Percentiles rank a stretch among this genome's conserved stretches.
Evolutionary conservation across 2,329 filamentous ascomycete species (phyloP).

Genomic region (Xylariaceae sp.): DNA sequence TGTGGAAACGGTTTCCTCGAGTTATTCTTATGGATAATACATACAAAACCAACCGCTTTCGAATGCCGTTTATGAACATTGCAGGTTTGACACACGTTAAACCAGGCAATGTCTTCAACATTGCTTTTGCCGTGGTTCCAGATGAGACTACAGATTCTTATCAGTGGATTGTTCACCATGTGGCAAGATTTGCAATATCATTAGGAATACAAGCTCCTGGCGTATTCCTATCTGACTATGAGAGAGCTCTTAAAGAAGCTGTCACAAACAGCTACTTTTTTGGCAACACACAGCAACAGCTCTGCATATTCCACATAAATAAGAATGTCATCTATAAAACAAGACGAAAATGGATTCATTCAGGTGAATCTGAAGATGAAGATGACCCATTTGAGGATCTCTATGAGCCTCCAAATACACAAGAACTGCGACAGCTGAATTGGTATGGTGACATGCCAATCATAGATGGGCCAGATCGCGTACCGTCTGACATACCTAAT

Average conservation of each 20-base stretch:
- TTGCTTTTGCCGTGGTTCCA: not conserved
- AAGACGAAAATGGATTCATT: not conserved
- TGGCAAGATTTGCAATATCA: not conserved
- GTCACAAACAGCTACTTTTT: not conserved
- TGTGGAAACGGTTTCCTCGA: too few species aligned
- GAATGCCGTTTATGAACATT: not conserved
- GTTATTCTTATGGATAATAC: too few species aligned
- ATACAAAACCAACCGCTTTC: too few species aligned
- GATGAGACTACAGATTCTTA: not conserved
- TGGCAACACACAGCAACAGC: not conserved
- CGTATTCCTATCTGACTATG: not conserved
- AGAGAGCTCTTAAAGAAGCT: not conserved
- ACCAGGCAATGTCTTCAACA: not conserved
- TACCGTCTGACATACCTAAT: not conserved
- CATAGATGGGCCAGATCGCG: too few species aligned
- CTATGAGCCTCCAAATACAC: not conserved
- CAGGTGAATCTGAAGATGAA: not conserved
- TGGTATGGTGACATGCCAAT: not conserved
- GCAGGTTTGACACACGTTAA: not conserved
- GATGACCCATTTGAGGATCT: not conserved
- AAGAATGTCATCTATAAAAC: not conserved
- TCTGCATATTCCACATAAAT: not conserved
- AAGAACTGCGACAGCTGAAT: not conserved
- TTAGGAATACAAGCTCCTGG: not conserved
- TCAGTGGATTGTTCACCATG: not conserved